Evolutionary conservation across 2,329 filamentous ascomycete genomes (phyloP), one percentile per base, ranked within the genome.

Genomic region (Fonsecaea monophora): DNA sequence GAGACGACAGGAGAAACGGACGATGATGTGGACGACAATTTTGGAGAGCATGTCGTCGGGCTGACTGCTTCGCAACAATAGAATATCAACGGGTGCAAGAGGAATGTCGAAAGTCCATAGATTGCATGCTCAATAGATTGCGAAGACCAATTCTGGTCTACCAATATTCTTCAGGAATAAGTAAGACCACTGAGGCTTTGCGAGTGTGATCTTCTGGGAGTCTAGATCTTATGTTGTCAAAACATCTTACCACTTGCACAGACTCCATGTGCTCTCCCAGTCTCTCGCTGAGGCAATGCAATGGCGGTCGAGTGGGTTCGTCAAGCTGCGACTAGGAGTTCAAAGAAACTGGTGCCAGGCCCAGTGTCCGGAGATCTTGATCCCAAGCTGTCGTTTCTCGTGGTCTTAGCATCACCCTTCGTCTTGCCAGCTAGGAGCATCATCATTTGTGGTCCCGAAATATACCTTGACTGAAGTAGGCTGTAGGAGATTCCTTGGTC

Each of bases 11-110:
- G 60, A 8, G 35, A 67, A 18, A 45, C 53, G 18, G 60, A 67
- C 7, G 55, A 48, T 30, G 53, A 60, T 30, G 45, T 48, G 45
- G 37, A 67, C 32, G 37, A 58, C 15, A 34, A 50, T 4, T 50
- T 35, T 12, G 62, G 30, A 12, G 62, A 59, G 34, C 61, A 64
- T 42, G 62, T 64, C 34, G 12, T 64, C 38, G 62, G 62, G 6
- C 30, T 64, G 34, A 56, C 40, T 40, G 55, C 62, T 15, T 64
- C 55, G 13, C 38, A 58, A 21, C 40, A 54, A 7, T 30, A 64
- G 53, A 55, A 55, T 2, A 55, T 53, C 48, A 18, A 53, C 48
- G 21, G 21, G 9, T 25, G 15, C 18, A 53, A 30, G 34, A 13
- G 13, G 12, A 30, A 25, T 50, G 21, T 3, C 4, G 18, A 50